Conservation (phyloP, 371 early-diverging fungal species). For the Saksenaea oblongispora region DNA sequence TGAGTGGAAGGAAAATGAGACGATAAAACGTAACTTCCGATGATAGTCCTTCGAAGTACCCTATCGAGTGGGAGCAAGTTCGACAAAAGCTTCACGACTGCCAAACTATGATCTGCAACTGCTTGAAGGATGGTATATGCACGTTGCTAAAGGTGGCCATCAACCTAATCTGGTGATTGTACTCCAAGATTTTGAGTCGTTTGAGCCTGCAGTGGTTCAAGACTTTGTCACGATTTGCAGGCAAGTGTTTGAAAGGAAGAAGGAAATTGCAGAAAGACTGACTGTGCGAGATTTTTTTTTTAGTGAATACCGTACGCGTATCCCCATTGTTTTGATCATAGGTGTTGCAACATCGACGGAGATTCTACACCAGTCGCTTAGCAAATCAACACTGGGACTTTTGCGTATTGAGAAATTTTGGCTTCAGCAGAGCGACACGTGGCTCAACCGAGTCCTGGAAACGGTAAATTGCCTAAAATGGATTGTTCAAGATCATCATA, state of each 20-base stretch:
- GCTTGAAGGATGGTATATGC: slow-evolving; percentile 66
- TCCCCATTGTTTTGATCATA: slow-evolving; percentile 83
- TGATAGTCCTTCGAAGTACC: background rate
- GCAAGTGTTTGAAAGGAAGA: slow-evolving; percentile 24
- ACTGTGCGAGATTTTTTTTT: background rate
- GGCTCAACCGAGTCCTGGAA: slow-evolving; percentile 76
- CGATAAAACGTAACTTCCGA: background rate
- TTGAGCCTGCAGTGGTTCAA: slow-evolving; percentile 68
- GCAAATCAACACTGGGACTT: slow-evolving; percentile 66
- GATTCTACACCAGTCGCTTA: slow-evolving; percentile 76
- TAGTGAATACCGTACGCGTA: slow-evolving; percentile 64
- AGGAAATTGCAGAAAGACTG: background rate
- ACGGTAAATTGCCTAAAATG: slow-evolving; percentile 33
- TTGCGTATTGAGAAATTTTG: slow-evolving; percentile 79
- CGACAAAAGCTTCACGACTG: slow-evolving; percentile 20
- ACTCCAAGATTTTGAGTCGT: slow-evolving; percentile 88
- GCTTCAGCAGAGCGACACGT: slow-evolving; percentile 74
- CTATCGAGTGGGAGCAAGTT: background rate
- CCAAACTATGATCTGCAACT: slow-evolving; percentile 65
- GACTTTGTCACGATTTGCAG: slow-evolving; percentile 78
- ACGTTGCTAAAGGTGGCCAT: slow-evolving; percentile 17
- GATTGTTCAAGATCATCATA: background rate
- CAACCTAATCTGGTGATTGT: slow-evolving; percentile 67
- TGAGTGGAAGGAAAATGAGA: background rate
- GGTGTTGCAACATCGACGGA: slow-evolving; percentile 88